These are phyloP conservation scores for Fraxinus excelsior DNA, from an alignment of 257 asterid genomes.

Conservation along the genomic window DNA sequence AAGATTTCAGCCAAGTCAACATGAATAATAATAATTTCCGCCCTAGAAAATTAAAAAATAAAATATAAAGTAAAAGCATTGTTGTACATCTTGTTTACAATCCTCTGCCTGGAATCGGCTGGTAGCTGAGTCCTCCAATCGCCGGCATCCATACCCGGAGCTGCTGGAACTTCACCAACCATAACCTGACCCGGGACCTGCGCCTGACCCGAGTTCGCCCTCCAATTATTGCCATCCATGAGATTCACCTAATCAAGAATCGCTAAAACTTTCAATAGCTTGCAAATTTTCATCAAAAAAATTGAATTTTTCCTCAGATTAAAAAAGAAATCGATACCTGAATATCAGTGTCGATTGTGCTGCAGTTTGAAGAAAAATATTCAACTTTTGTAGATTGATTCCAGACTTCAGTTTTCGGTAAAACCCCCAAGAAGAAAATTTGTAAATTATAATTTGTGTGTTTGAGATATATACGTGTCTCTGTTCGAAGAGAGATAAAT, in stretches of 20 bases:
- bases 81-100: conserved; percentile 67
- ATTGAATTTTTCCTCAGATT: neutral
- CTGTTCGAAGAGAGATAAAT: no score
- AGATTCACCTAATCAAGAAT: neutral
- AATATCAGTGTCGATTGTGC: neutral
- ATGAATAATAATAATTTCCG: neutral
- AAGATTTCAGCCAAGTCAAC: neutral
- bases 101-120: conserved; percentile 64
- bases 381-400: no score
- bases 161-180: conserved; percentile 44
- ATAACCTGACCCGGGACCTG: conserved; percentile 56
- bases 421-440: no score
- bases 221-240: conserved; percentile 69
- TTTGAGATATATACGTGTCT: no score
- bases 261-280: neutral
- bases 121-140: conserved; percentile 81
- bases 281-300: neutral
- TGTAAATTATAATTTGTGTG: no score
- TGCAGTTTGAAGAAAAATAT: neutral
- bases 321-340: neutral
- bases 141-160: conserved; percentile 54
- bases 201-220: conserved; percentile 56
- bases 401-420: no score
- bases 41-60: neutral
- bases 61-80: neutral